Conservation (phyloP, 495 filamentous ascomycete species). For the Aeminium ludgeri region DNA sequence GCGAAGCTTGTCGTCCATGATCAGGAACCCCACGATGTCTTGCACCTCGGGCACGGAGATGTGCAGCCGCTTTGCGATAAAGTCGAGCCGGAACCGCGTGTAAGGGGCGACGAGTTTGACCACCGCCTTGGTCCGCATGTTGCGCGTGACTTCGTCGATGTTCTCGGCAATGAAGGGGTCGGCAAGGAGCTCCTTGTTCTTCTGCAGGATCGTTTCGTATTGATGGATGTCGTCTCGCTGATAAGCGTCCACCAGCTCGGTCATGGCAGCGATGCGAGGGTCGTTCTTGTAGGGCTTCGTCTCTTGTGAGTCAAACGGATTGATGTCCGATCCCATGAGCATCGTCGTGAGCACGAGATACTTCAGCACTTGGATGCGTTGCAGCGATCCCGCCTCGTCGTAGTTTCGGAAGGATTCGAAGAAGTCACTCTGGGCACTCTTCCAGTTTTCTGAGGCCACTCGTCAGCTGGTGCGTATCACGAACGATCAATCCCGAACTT, state of each 20-base stretch:
- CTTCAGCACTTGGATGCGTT: conserved; percentile 93
- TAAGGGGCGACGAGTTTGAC: conserved; percentile 89
- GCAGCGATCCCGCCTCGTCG: conserved; percentile 89
- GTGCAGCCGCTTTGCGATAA: conserved; percentile 71
- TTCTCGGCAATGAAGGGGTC: conserved; percentile 98
- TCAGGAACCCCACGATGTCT: conserved; percentile 84
- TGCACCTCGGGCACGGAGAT: conserved; percentile 74
- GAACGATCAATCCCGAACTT: conserved; percentile 8
- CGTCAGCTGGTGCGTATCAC: conserved; percentile 2
- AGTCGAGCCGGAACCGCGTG: conserved; percentile 70
- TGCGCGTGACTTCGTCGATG: conserved; percentile 95
- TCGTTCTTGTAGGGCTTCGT: conserved; percentile 98
- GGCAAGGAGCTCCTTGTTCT: conserved; percentile 72
- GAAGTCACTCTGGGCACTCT: conserved; percentile 90
- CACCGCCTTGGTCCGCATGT: conserved; percentile 92
- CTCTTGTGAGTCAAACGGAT: conserved; percentile 96
- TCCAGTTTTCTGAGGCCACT: conserved; percentile 66
- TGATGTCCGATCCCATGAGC: conserved; percentile 99
- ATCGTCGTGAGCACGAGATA: conserved; percentile 92
- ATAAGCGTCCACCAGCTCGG: conserved; percentile 87
- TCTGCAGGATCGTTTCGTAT: conserved; percentile 75
- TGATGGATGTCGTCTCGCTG: conserved; percentile 86
- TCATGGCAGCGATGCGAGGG: conserved; percentile 90
- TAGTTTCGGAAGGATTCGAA: conserved; percentile 98
- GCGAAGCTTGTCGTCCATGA: conserved; percentile 70